Base-by-base conservation (phyloP, 129 eudicot species). In the Kitagawia praeruptora region DNA sequence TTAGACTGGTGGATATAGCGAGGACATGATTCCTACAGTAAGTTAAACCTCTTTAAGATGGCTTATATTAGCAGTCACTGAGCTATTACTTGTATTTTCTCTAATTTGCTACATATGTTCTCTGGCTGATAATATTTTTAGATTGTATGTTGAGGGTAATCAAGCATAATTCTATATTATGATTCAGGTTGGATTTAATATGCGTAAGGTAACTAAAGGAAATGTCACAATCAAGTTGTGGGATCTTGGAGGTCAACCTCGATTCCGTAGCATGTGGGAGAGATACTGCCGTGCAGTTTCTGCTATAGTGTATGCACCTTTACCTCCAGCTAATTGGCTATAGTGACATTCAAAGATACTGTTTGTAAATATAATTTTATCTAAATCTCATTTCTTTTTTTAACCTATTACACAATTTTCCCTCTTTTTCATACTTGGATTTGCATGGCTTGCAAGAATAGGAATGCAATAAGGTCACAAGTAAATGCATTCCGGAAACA, bases 211-310 rank as follows among this genome's bases (percentile, higher is more conserved):
- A 51, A 95, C 97, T 58, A 95, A 95, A 84, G 99, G 99, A 78
- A 95, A 92, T 83, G 99, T 95, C 19, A 95, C 97, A 53, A 95
- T 95, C 77, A 95, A 95, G 84, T 80, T 95, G 85, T 95, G 99
- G 99, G 99, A 95, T 90, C 99, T 95, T 86, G 99, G 97, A 72
- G 99, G 99, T 82, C 99, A 95, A 84, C 99, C 99, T 74, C 89
- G 99, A 76, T 95, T 92, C 75, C 92, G 99, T 71, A 95, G 99
- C 74, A 95, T 95, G 97, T 95, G 99, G 99, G 99, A 95, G 87
- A 85, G 97, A 90, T 95, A 95, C 63, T 95, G 99, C 71, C 97
- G 97, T 86, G 96, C 99, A 46, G 99, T 95, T 82, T 95, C 99
- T 28, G 99, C 99, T 80, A 95, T 95, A 76, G 99, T 95, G 99